Evolutionary conservation across 148 eudicot genomes (phyloP).

Genomic region (Euryodendron excelsum): DNA sequence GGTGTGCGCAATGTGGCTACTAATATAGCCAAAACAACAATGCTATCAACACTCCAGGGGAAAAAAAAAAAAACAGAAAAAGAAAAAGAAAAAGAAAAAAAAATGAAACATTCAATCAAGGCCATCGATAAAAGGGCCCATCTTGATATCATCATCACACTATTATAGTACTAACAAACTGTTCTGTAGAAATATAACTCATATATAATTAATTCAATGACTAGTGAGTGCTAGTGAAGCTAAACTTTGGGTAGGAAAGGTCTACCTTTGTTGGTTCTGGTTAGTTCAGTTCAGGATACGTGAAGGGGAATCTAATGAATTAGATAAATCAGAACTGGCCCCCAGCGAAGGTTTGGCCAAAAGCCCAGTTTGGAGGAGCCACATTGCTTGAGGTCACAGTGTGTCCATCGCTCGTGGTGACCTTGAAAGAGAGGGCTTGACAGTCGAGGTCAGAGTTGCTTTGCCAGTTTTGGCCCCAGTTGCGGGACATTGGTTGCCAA

Average conservation of each 20-base stretch:
- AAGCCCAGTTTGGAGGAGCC: conserved; percentile 27
- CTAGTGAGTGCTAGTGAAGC: background rate
- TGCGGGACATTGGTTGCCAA: conserved; percentile 31
- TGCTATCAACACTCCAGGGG: background rate
- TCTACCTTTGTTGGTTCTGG: no score
- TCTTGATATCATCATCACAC: background rate
- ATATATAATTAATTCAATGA: background rate
- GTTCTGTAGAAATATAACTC: background rate
- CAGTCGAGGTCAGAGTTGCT: conserved; percentile 25
- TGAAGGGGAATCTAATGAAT: background rate
- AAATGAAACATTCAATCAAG: background rate
- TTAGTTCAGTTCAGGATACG: background rate
- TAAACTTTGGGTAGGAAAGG: background rate
- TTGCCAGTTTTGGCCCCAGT: conserved; percentile 41
- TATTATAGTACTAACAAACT: background rate
- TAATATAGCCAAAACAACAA: background rate
- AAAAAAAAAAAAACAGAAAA: background rate
- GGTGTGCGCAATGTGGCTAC: background rate
- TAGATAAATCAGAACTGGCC: conserved; percentile 18
- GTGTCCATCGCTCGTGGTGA: conserved; percentile 26
- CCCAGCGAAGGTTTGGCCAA: conserved; percentile 31
- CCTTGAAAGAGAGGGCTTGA: conserved; percentile 28
- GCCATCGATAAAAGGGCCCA: conserved; percentile 9
- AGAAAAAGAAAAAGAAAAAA: no score
- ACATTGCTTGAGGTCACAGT: conserved; percentile 12